Conservation (phyloP, 1,139 yeast species). For the Ogataea hybrid region DNA sequence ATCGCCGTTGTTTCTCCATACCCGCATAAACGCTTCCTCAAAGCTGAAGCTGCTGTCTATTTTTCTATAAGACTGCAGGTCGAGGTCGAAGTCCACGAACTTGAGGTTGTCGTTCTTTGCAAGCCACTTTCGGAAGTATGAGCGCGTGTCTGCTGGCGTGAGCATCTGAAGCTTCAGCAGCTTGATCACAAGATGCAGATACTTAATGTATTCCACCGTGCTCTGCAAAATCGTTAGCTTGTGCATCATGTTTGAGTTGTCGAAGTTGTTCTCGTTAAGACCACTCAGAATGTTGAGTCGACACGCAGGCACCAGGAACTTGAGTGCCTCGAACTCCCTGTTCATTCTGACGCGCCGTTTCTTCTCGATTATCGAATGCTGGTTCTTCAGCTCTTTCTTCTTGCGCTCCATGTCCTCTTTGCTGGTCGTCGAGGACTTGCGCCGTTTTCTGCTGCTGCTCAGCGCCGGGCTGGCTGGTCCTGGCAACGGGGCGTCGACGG, state of each 20-base stretch:
- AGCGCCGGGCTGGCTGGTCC: conserved; percentile 6
- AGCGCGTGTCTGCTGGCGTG: conserved; percentile 25
- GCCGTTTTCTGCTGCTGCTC: conserved; percentile 35
- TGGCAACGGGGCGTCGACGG: conserved; percentile 32
- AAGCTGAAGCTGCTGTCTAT: conserved; percentile 57
- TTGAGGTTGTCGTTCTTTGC: conserved; percentile 39
- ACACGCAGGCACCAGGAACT: conserved; percentile 78
- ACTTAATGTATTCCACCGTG: conserved; percentile 75
- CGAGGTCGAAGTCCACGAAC: conserved; percentile 52
- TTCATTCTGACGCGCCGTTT: conserved; percentile 76
- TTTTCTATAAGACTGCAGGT: conserved; percentile 57
- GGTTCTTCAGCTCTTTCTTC: conserved; percentile 53
- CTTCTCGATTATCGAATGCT: conserved; percentile 80
- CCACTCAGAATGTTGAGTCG: conserved; percentile 41
- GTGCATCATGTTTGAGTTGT: conserved; percentile 48
- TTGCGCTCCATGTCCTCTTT: conserved; percentile 55
- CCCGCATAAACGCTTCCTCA: conserved; percentile 34
- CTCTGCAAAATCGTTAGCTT: conserved; percentile 77
- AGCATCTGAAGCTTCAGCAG: conserved; percentile 35
- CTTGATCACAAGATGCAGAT: conserved; percentile 58
- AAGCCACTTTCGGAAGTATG: conserved; percentile 24
- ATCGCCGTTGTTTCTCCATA: conserved; percentile 30
- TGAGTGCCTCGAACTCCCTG: conserved; percentile 78
- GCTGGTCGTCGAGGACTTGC: conserved; percentile 40
- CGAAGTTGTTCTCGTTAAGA: conserved; percentile 27